Evolutionary conservation across 345 rosid species (phyloP).

Genomic region (Arabis hirsuta): DNA sequence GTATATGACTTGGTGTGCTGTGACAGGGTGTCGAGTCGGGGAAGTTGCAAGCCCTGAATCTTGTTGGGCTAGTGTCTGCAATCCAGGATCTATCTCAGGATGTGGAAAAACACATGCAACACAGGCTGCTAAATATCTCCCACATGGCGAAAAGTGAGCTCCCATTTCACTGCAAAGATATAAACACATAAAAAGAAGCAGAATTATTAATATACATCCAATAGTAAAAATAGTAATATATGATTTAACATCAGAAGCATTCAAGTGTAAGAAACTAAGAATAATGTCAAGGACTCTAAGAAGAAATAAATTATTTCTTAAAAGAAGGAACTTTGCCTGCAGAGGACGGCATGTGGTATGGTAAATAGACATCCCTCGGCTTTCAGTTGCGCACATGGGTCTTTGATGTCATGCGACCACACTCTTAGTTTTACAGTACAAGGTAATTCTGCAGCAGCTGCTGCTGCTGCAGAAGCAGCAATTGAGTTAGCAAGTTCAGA

Average conservation of each 20-base stretch:
- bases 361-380: slow-evolving; percentile 66
- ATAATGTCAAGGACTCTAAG: not conserved
- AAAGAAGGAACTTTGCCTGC: slow-evolving; percentile 59
- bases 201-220: slow-evolving; percentile 1
- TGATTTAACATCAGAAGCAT: slow-evolving; percentile 16
- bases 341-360: slow-evolving; percentile 93
- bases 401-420: slow-evolving; percentile 80
- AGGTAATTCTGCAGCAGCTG: slow-evolving; percentile 82
- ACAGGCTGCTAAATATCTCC: slow-evolving; percentile 95
- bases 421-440: slow-evolving; percentile 92
- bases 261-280: not conserved
- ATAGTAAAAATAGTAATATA: slow-evolving; percentile 4
- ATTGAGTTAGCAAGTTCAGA: slow-evolving; percentile 79
- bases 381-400: slow-evolving; percentile 67
- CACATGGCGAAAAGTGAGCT: slow-evolving; percentile 99
- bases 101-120: slow-evolving; percentile 92
- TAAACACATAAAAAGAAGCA: slow-evolving; percentile 9
- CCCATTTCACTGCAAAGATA: slow-evolving; percentile 91
- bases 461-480: slow-evolving; percentile 47
- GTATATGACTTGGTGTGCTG: slow-evolving; percentile 92
- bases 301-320: no score
- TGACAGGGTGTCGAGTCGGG: slow-evolving; percentile 92
- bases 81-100: slow-evolving; percentile 74
- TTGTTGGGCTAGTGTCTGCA: slow-evolving; percentile 66
- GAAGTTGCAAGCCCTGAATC: slow-evolving; percentile 83